A percentile compares a stretch with the other conserved stretches of the same genome.
Conservation (phyloP, 306 rosid species). For the Cicer pinnatifidum region DNA sequence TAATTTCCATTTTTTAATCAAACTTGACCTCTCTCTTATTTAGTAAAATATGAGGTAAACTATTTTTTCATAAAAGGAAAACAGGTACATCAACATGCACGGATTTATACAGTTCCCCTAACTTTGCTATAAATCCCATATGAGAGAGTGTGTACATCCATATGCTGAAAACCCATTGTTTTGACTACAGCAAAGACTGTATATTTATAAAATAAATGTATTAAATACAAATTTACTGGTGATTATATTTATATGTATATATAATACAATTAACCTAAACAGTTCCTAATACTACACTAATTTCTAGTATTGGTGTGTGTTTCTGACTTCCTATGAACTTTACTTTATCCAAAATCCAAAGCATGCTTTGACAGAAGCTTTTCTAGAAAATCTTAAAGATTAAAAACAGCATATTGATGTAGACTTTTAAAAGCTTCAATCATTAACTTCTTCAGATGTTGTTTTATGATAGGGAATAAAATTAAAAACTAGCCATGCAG, state of each 20-base stretch:
- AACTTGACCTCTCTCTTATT: conserved; percentile 11
- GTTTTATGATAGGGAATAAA: background rate
- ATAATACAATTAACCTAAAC: conserved; percentile 9
- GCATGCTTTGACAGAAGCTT: background rate
- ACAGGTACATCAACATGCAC: background rate
- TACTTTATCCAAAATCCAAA: conserved; percentile 11
- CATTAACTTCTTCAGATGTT: conserved; percentile 2
- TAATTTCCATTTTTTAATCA: conserved; percentile 17
- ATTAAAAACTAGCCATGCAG: conserved; percentile 1
- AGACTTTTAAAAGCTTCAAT: conserved; percentile 10
- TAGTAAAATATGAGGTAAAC: conserved; percentile 24
- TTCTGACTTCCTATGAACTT: conserved; percentile 12
- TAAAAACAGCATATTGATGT: conserved; percentile 29
- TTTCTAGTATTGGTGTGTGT: background rate
- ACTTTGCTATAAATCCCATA: background rate
- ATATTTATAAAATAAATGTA: conserved; percentile 20
- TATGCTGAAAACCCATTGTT: conserved; percentile 12
- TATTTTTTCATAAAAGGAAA: background rate
- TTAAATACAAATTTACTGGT: background rate
- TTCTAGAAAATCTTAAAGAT: background rate
- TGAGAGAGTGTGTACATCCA: background rate
- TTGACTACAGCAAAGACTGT: background rate
- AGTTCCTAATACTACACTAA: background rate
- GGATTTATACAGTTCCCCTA: background rate
- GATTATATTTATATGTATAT: conserved; percentile 7